Base-by-base conservation (phyloP, 768 basidiomycete genomes). In the Wakefieldia striispora region DNA sequence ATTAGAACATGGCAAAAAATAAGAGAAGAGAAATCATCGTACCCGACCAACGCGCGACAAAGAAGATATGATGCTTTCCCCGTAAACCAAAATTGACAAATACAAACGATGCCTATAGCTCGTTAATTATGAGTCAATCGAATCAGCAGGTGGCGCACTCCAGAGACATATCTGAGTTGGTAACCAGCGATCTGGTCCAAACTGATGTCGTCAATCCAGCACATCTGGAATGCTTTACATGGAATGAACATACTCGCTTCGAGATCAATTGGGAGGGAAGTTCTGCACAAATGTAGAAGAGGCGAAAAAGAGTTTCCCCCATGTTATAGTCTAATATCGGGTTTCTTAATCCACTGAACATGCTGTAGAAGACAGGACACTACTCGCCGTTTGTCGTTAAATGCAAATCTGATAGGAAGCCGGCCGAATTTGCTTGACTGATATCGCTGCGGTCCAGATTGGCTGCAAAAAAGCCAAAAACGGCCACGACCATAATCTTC, bases 101-200 rank as follows among this genome's bases (percentile, higher is more conserved):
- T 55, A 4, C 81, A 75, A 6, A 83, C 72, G 40, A 81, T 60
- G 16, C 69, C 65, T 66, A 37, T 17, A 1, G 17, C 4, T 23
- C 4, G 4, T 55, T 16, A 45, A 50, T n/a, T 17, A 34, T 14
- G 3, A 13, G 36, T 10, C 5, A 16, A 21, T 29, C 3, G 7
- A 14, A 0, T 17, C 6, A 1, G 10, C 13, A 20, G 6, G 3
- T 4, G 17, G 42, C 53, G 47, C 34, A 66, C 77, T 75, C 80
- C 79, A 82, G 16, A 74, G 51, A 43, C 75, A 77, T 67, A 82
- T 80, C 59, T 82, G 80, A 2, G 71, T 74, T 6, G 81, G 80
- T 61, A 82, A 81, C 81, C 80, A 84, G 21, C 78, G 74, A 62
- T 85, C 83, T 3, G 82, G 82, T 3, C 83, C 82, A 35, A 82